Evolutionary conservation across 805 yeast species (phyloP).

Genomic region (Pichia thaimueangensis): DNA sequence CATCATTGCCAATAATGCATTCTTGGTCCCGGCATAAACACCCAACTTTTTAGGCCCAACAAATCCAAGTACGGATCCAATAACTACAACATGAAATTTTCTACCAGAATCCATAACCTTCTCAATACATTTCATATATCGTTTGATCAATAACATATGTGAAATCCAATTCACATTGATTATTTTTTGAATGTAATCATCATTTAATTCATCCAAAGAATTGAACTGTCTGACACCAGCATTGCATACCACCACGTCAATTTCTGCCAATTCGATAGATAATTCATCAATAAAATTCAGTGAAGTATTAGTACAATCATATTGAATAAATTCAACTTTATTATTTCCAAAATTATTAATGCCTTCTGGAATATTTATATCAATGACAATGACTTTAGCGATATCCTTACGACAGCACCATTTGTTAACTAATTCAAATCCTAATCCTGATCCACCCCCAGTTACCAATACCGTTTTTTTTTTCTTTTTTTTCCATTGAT

Average conservation of each 20-base stretch:
- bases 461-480: slow-evolving; percentile 22
- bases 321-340: slow-evolving; percentile 22
- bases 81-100: slow-evolving; percentile 35
- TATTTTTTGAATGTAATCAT: slow-evolving; percentile 24
- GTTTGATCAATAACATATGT: slow-evolving; percentile 36
- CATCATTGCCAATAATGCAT: slow-evolving; percentile 37
- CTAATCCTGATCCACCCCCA: slow-evolving; percentile 50
- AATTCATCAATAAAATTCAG: slow-evolving; percentile 22
- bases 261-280: slow-evolving; percentile 8
- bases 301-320: slow-evolving; percentile 20
- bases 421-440: slow-evolving; percentile 33
- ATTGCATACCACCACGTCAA: slow-evolving; percentile 37
- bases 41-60: slow-evolving; percentile 44
- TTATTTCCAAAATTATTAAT: slow-evolving; percentile 7
- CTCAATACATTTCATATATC: slow-evolving; percentile 16
- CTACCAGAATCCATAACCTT: slow-evolving; percentile 11
- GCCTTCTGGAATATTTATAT: slow-evolving; percentile 21
- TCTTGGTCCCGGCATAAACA: slow-evolving; percentile 44
- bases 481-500: background rate
- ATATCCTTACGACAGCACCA: background rate
- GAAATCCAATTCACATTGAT: slow-evolving; percentile 40
- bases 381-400: slow-evolving; percentile 30
- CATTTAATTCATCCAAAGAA: slow-evolving; percentile 24
- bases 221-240: slow-evolving; percentile 42
- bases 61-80: slow-evolving; percentile 43